phyloP scores from a whole-genome alignment of 108 stramenopile genomes.

The Stephanodiscus triporus region DNA sequence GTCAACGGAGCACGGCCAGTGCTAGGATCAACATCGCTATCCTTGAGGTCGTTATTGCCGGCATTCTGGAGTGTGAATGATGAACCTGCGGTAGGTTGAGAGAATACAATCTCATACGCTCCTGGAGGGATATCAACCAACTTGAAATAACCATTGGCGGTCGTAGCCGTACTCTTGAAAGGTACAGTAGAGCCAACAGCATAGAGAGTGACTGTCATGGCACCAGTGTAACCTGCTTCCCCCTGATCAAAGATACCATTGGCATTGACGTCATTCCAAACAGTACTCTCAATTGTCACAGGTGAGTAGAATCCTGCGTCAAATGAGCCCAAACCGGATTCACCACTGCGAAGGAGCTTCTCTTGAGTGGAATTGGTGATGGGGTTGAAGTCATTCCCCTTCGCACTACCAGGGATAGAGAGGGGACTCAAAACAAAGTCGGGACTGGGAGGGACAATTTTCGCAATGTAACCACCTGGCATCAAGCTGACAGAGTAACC shows the following conservation, averaged over 20 bases:
- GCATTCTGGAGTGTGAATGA: slow-evolving; percentile 11
- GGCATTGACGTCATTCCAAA: slow-evolving; percentile 32
- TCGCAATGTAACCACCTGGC: slow-evolving; percentile 30
- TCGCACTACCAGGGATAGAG: not conserved
- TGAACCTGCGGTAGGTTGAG: not conserved
- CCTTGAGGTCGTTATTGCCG: slow-evolving; percentile 13
- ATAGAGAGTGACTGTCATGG: slow-evolving; percentile 35
- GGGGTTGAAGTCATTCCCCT: slow-evolving; percentile 40
- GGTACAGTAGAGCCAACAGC: not conserved
- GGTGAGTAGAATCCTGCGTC: slow-evolving; percentile 33
- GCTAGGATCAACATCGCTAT: slow-evolving; percentile 32
- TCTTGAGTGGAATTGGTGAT: slow-evolving; percentile 4
- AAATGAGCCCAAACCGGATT: slow-evolving; percentile 18
- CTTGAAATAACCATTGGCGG: slow-evolving; percentile 19
- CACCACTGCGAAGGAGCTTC: slow-evolving; percentile 26
- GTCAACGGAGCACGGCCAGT: slow-evolving; percentile 32
- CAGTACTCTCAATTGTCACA: slow-evolving; percentile 24
- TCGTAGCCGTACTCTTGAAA: slow-evolving; percentile 3
- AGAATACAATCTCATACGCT: slow-evolving; percentile 39
- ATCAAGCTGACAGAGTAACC: slow-evolving; percentile 18
- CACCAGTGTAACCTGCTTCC: slow-evolving; percentile 20
- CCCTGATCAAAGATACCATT: slow-evolving; percentile 34
- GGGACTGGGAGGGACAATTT: slow-evolving; percentile 17
- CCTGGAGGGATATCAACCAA: slow-evolving; percentile 33
- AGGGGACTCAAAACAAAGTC: slow-evolving; percentile 36